phyloP scores from a whole-genome alignment of 2,329 filamentous ascomycete species.

The Sphaerulina vaccinii region DNA sequence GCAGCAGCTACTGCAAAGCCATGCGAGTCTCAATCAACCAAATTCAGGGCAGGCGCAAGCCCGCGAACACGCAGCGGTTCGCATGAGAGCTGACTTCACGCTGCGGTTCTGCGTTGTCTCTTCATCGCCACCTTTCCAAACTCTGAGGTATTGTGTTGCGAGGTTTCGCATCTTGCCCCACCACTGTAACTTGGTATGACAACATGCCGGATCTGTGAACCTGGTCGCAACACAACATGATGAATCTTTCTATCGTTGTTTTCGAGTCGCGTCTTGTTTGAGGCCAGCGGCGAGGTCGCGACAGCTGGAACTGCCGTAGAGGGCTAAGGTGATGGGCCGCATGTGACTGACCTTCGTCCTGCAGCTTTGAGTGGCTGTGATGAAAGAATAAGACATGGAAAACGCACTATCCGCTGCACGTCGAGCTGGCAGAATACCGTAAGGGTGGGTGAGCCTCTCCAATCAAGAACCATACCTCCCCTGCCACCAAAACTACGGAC shows the following conservation, averaged over 20 bases:
- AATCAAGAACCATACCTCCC: no score
- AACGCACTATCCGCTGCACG: neutral
- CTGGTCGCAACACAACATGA: neutral
- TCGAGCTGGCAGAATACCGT: no score
- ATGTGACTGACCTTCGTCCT: slow-evolving; percentile 3
- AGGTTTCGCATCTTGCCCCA: neutral
- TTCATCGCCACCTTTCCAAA: neutral
- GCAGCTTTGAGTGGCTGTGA: slow-evolving; percentile 1
- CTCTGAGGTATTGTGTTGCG: no score
- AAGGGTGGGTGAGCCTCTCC: no score
- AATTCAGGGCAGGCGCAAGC: slow-evolving; percentile 13
- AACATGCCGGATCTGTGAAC: neutral
- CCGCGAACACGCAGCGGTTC: slow-evolving; percentile 3
- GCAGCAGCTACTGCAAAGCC: slow-evolving; percentile 4
- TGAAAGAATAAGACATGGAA: neutral
- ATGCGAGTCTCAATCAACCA: slow-evolving; percentile 9
- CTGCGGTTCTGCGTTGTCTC: slow-evolving; percentile 6
- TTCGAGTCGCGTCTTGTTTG: neutral
- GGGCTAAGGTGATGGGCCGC: slow-evolving; percentile 6
- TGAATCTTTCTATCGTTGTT: neutral
- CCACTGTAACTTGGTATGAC: neutral
- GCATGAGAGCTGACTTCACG: no score
- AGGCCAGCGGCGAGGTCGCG: no score
- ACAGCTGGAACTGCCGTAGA: neutral
- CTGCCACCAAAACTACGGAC: no score